A percentile compares a stretch with the other conserved stretches of the same genome.
These are phyloP conservation scores for Ambrosia hybrid DNA, from an alignment of 140 eudicot species.

Conservation along the genomic window DNA sequence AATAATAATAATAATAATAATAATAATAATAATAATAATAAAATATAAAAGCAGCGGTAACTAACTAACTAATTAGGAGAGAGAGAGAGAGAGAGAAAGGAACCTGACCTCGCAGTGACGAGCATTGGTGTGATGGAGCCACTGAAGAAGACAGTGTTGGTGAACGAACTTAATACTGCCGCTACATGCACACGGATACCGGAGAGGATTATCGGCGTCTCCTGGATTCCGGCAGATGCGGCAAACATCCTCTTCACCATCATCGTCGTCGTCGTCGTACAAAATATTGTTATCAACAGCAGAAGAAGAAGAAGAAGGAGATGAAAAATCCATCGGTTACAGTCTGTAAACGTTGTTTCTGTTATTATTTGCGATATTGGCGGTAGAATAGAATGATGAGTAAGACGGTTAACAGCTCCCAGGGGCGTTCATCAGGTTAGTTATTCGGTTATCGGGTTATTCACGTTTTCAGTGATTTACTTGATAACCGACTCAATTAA, in stretches of 20 bases:
- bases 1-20: no score
- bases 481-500: no score
- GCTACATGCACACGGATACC: constrained; percentile 76
- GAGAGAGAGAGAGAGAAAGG: not conserved
- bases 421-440: no score
- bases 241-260: constrained; percentile 66
- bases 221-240: constrained; percentile 81
- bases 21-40: no score
- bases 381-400: no score
- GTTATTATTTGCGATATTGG: no score
- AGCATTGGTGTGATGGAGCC: constrained; percentile 92
- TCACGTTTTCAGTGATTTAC: no score
- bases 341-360: constrained; percentile 5
- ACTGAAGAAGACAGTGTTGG: constrained; percentile 83
- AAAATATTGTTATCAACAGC: not conserved
- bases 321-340: constrained; percentile 34
- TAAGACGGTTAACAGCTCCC: no score
- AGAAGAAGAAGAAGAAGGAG: constrained; percentile 16
- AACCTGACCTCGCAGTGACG: constrained; percentile 76
- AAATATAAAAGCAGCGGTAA: no score
- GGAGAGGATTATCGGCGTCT: constrained; percentile 67
- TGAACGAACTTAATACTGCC: constrained; percentile 83
- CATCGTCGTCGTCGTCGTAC: constrained; percentile 49
- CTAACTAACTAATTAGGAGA: no score
- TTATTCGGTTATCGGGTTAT: no score